Conservation (phyloP, 2,329 filamentous ascomycete species). For the Penicillium sp. region DNA sequence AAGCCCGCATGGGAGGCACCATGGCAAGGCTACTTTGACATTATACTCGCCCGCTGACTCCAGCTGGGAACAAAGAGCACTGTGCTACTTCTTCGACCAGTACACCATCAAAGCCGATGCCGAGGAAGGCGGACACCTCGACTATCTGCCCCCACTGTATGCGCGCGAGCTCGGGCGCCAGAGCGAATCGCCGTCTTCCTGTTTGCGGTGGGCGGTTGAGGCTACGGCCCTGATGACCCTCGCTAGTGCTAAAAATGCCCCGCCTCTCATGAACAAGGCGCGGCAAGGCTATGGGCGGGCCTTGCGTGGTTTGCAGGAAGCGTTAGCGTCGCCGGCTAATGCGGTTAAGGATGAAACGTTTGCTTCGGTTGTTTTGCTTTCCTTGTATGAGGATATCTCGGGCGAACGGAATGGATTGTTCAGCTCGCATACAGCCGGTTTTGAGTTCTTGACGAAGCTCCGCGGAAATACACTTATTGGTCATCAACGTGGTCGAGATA, state of each 20-base stretch:
- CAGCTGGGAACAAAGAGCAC: constrained; percentile 31
- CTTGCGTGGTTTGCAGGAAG: constrained; percentile 24
- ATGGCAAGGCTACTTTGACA: constrained; percentile 7
- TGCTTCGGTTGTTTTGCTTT: constrained; percentile 31
- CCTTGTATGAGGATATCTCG: constrained; percentile 34
- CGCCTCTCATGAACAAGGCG: constrained; percentile 23
- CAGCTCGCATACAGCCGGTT: constrained; percentile 31
- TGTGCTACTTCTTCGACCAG: constrained; percentile 37
- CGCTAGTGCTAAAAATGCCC: constrained; percentile 24
- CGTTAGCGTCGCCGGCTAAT: constrained; percentile 23
- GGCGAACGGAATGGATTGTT: constrained; percentile 30
- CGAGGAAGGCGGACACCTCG: constrained; percentile 27
- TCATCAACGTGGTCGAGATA: constrained; percentile 26
- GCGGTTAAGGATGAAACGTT: constrained; percentile 33
- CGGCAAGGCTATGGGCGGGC: constrained; percentile 28
- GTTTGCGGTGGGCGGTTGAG: constrained; percentile 30
- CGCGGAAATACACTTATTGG: constrained; percentile 26
- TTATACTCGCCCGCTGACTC: constrained; percentile 23
- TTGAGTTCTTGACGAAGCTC: constrained; percentile 30
- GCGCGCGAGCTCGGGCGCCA: constrained; percentile 16
- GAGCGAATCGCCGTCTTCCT: constrained; percentile 16
- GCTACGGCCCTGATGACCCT: constrained; percentile 31
- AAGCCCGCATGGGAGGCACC: background rate
- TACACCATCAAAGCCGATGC: constrained; percentile 25
- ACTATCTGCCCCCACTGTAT: constrained; percentile 32